Conservation (phyloP, 2,329 filamentous ascomycete genomes). For the Arthrobotrys sphaeroides region DNA sequence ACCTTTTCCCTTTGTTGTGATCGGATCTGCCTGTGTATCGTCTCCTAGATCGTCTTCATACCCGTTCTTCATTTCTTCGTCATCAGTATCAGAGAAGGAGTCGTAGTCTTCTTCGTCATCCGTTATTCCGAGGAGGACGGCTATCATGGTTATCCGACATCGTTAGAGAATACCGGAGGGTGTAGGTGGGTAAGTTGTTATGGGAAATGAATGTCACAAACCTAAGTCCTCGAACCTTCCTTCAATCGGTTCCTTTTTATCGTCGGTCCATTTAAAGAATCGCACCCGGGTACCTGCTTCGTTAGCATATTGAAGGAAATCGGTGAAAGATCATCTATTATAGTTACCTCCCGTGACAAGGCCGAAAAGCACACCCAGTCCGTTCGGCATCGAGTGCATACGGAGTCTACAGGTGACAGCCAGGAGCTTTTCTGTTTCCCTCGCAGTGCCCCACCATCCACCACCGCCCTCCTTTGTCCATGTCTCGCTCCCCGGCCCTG, state of each 20-base stretch:
- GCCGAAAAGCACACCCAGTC: slow-evolving; percentile 44
- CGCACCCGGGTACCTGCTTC: slow-evolving; percentile 45
- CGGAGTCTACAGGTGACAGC: slow-evolving; percentile 47
- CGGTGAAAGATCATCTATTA: neutral
- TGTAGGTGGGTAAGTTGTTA: neutral
- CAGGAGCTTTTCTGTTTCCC: slow-evolving; percentile 43
- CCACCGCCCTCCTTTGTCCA: slow-evolving; percentile 47
- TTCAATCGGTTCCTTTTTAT: slow-evolving; percentile 33
- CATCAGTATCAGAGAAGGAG: slow-evolving; percentile 34
- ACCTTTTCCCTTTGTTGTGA: slow-evolving; percentile 39
- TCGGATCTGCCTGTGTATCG: neutral
- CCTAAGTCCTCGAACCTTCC: slow-evolving; percentile 45
- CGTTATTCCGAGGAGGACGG: slow-evolving; percentile 41
- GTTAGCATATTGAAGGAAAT: neutral
- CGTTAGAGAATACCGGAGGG: no score
- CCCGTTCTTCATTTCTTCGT: slow-evolving; percentile 17
- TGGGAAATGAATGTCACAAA: neutral
- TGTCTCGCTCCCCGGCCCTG: slow-evolving; percentile 45
- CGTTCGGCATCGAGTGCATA: slow-evolving; percentile 47
- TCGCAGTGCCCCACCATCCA: slow-evolving; percentile 46
- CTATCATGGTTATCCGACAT: neutral
- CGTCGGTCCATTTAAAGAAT: slow-evolving; percentile 51
- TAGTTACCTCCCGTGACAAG: slow-evolving; percentile 46
- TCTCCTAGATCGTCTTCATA: neutral
- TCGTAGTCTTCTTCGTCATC: slow-evolving; percentile 52